Evolutionary conservation across 2,329 filamentous ascomycete genomes (phyloP).

Genomic region (Purpureocillium lavendulum): DNA sequence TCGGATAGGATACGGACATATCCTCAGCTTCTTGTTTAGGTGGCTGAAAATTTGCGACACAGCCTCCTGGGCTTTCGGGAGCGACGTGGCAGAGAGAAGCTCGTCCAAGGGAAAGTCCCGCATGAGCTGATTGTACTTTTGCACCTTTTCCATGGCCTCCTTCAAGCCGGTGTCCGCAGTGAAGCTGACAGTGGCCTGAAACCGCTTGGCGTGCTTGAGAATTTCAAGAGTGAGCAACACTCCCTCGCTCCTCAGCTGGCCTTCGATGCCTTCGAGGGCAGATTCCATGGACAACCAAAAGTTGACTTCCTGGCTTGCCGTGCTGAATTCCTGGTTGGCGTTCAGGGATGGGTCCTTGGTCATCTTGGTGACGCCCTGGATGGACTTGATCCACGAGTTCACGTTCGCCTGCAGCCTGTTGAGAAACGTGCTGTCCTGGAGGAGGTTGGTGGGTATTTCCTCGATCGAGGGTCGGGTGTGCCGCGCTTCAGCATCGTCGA

Average conservation of each 20-base stretch:
- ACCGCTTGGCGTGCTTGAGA: slow-evolving; percentile 92
- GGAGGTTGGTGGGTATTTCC: slow-evolving; percentile 63
- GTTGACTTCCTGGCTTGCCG: slow-evolving; percentile 95
- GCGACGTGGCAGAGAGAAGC: slow-evolving; percentile 80
- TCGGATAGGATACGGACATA: slow-evolving; percentile 90
- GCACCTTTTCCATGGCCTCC: slow-evolving; percentile 90
- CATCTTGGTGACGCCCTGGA: slow-evolving; percentile 92
- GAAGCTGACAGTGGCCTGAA: slow-evolving; percentile 96
- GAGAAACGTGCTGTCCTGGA: slow-evolving; percentile 84
- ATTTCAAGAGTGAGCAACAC: slow-evolving; percentile 90
- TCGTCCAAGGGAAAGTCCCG: slow-evolving; percentile 96
- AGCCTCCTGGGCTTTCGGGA: slow-evolving; percentile 83
- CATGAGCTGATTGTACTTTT: slow-evolving; percentile 99
- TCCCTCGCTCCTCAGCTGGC: slow-evolving; percentile 79
- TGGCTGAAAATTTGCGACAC: slow-evolving; percentile 86
- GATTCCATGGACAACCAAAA: slow-evolving; percentile 98
- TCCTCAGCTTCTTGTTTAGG: slow-evolving; percentile 94
- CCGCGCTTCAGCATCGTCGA: slow-evolving; percentile 66
- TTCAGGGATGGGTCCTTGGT: slow-evolving; percentile 68
- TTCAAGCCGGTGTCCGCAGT: slow-evolving; percentile 91
- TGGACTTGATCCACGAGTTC: slow-evolving; percentile 98
- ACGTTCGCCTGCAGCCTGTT: slow-evolving; percentile 91
- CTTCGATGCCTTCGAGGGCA: slow-evolving; percentile 83
- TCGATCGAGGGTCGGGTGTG: slow-evolving; percentile 67
- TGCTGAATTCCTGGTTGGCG: slow-evolving; percentile 47